Evolutionary conservation across 2,329 filamentous ascomycete species (phyloP), one percentile per base, ranked within the genome.

Genomic region (Chaetomium olivaceum): DNA sequence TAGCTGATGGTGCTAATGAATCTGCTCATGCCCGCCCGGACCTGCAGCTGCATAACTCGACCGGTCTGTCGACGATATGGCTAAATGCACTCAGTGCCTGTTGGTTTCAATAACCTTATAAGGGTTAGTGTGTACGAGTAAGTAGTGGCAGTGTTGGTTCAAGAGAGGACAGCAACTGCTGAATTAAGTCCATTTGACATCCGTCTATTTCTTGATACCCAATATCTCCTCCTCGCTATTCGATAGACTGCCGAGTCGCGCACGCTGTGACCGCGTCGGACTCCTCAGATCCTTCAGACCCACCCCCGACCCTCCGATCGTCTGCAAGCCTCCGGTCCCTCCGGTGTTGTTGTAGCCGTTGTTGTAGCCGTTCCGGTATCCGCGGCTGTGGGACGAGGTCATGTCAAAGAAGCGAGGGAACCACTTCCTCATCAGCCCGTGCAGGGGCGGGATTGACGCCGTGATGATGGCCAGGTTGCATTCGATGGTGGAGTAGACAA

Each of bases 381-480:
- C 56, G n/a, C 23, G 25, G 56, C 19, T 43, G 1, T 7, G 12
- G 36, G 23, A 14, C 36, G 36, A 62, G 1, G 58, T 58, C 21
- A 52, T 29, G 7, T 36, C 48, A 39, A 67, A 64, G 43, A 64
- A 55, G 62, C 62, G 58, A 1, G 65, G 62, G 62, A 67, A 67
- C 65, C 65, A 67, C 19, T 27, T 25, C 46, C 62, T 55, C 36
- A 58, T 48, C 25, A 67, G 51, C 11, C 65, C 59, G 62, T 61
- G 62, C 33, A 67, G 54, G 6, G 65, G 36, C 1, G 65, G 65
- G 19, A 64, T 64, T 6, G 62, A 51, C 4, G 65, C 62, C 27
- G 62, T 64, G 31, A 65, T 62, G 31, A 67, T 67, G 48, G 62
- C 65, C 16, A 67, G 59, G 56, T 67, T 67, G 55, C 58, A 59